Evolutionary conservation across 768 basidiomycete species (phyloP).

Genomic region (Gymnopilus junonius): DNA sequence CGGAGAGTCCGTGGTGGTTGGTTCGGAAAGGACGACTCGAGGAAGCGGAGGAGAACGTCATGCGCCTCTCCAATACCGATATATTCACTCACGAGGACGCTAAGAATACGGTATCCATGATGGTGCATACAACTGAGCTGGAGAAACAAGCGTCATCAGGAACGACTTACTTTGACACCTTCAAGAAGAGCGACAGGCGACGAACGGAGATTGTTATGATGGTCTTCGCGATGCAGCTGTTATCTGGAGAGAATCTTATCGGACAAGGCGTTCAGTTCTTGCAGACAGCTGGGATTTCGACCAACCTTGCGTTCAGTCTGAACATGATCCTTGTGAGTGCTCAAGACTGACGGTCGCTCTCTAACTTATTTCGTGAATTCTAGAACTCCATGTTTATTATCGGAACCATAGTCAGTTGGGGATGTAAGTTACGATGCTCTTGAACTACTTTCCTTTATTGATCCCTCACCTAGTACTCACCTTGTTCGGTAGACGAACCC

Average conservation of each 20-base stretch:
- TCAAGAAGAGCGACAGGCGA: background rate
- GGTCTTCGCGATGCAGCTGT: conserved; percentile 4
- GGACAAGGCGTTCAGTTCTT: conserved; percentile 3
- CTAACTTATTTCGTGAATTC: background rate
- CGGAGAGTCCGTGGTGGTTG: background rate
- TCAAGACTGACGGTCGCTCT: background rate
- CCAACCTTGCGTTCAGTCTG: background rate
- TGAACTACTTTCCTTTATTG: background rate
- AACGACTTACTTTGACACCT: background rate
- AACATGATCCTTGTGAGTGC: background rate
- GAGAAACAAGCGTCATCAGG: background rate
- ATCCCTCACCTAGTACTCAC: background rate
- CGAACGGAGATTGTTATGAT: conserved; percentile 3
- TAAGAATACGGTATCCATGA: background rate
- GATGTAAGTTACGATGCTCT: background rate
- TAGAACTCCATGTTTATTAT: conserved; percentile 4
- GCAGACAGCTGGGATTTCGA: conserved; percentile 3
- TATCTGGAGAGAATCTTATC: conserved; percentile 3
- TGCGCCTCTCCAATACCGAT: background rate
- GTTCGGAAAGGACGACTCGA: background rate
- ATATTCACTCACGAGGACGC: conserved; percentile 1
- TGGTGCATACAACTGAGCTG: conserved; percentile 1
- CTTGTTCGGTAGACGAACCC: conserved; percentile 1
- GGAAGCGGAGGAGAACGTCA: conserved; percentile 1
- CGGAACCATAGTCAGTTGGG: conserved; percentile 1